Evolutionary conservation across 2,329 filamentous ascomycete species (phyloP), one percentile per base, ranked within the genome.

Genomic region (Alternaria sp.): DNA sequence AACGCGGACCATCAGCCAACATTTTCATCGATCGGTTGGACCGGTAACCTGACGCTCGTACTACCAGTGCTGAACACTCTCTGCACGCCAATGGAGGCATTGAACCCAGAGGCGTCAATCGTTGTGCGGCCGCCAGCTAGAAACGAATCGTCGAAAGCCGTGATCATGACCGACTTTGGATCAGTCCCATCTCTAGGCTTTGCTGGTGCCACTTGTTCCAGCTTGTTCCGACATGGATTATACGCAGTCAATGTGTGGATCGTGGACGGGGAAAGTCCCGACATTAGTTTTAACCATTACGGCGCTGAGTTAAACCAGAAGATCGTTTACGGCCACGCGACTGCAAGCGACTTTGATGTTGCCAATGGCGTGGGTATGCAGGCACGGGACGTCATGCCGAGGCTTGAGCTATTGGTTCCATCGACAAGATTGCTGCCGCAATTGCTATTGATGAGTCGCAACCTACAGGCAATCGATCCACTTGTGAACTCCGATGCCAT

Each of bases 191-290:
- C n/a, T 7, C 21, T 28, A 43, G 33, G 30, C 23, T 58, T 60
- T 43, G 28, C 41, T 11, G 55, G 59, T 4, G 33, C 28, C 20
- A 20, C 11, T 5, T 65, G 63, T 28, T 26, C 26, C 15, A 28
- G 58, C 10, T 33, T 33, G 1, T 55, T 65, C 30, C 46, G 47
- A 21, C 63, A 65, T 18, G 63, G 55, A 5, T 43, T 30, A 14
- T 44, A 46, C 26, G 11, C 63, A 7, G 44, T 64, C 45, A 49
- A 47, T 15, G 46, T 57, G 14, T 65, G 59, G 63, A 55, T 58
- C 20, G 30, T 58, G 9, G 43, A 63, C 2, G 28, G 51, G 37
- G 23, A 33, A 7, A 18, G 20, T 8, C 28, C 44, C 4, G 63
- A 62, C n/a, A 2, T 51, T 9, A 51, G 47, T 12, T 33, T 51